phyloP scores from a whole-genome alignment of 352 stramenopile genomes.

The Phytophthora cactorum region DNA sequence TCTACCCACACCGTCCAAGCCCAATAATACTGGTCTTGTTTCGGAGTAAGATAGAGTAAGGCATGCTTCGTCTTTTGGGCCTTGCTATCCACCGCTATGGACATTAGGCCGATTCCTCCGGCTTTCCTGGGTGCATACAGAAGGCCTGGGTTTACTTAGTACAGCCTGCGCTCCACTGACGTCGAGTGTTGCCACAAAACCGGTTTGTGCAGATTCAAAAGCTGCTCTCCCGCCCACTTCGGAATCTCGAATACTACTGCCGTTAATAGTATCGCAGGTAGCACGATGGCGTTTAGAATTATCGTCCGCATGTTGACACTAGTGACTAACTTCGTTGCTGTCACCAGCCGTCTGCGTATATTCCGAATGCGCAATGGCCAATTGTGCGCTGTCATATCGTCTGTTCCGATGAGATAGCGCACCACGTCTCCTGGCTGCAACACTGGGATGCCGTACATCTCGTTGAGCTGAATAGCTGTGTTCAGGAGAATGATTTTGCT shows the following conservation, averaged over 20 bases:
- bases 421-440: not conserved
- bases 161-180: no score
- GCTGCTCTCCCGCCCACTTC: not conserved
- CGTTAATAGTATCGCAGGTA: slow-evolving; percentile 3
- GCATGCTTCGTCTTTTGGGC: no score
- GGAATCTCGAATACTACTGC: not conserved
- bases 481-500: not conserved
- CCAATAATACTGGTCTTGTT: no score
- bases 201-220: not conserved
- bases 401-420: slow-evolving; percentile 1
- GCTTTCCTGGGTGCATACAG: no score
- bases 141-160: no score
- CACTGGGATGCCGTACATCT: not conserved
- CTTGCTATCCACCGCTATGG: no score
- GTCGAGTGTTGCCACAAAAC: not conserved
- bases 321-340: not conserved
- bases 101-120: no score
- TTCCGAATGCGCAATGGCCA: not conserved
- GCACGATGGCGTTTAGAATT: not conserved
- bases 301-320: no score
- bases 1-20: no score
- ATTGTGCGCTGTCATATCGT: not conserved
- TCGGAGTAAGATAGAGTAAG: no score
- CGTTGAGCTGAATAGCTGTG: not conserved
- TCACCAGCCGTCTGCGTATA: not conserved